Conservation (phyloP, 495 filamentous ascomycete species). For the Annulohypoxylon nitens region DNA sequence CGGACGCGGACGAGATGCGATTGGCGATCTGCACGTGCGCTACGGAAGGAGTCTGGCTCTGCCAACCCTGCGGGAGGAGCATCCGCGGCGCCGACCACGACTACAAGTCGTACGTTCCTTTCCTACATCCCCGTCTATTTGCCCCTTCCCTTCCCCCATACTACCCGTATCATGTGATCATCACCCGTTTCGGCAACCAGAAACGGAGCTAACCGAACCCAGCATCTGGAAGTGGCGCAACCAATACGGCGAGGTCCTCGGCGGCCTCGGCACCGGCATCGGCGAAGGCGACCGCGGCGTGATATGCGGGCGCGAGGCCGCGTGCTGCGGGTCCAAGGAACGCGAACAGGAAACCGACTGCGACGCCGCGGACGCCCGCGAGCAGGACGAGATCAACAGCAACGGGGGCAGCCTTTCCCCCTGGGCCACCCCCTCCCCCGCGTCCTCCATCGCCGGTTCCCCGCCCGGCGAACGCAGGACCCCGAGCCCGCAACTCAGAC, state of each 20-base stretch:
- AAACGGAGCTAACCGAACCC: conserved; percentile 15
- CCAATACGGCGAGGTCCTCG: conserved; percentile 82
- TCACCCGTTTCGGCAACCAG: not conserved
- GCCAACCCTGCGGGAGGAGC: conserved; percentile 78
- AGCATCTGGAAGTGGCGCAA: conserved; percentile 91
- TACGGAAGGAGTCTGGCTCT: conserved; percentile 78
- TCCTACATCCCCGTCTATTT: not conserved
- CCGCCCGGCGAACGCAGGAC: conserved; percentile 50
- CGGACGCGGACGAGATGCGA: conserved; percentile 61
- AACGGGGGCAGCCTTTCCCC: conserved; percentile 28
- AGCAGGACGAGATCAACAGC: conserved; percentile 41
- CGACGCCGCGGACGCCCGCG: conserved; percentile 72
- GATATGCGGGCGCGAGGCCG: conserved; percentile 77
- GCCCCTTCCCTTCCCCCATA: not conserved
- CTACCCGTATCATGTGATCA: not conserved
- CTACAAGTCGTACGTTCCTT: conserved; percentile 66
- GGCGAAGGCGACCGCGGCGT: conserved; percentile 90
- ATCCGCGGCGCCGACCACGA: conserved; percentile 77
- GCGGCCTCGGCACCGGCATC: conserved; percentile 86
- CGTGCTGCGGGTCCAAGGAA: conserved; percentile 77
- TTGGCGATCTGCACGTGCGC: conserved; percentile 77
- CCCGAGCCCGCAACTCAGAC: conserved; percentile 60
- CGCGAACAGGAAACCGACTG: conserved; percentile 86
- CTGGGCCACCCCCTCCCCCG: conserved; percentile 42
- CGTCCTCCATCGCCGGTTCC: conserved; percentile 47